Percentiles rank a stretch among this genome's conserved stretches.
Evolutionary conservation across 306 rosid species (phyloP).

Genomic region (Prunus dulcis): DNA sequence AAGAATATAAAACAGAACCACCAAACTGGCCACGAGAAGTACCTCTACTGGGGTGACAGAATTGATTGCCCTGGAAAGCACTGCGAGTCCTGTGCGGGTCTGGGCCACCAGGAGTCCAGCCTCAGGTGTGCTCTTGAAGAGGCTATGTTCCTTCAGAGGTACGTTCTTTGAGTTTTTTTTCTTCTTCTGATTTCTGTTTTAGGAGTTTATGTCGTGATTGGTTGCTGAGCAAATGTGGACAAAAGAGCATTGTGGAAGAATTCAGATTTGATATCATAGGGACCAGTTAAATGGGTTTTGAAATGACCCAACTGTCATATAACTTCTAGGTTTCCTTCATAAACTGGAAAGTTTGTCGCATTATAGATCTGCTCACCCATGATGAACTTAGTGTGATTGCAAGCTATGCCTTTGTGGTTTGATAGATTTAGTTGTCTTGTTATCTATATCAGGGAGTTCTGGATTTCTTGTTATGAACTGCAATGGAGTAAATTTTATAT

Average conservation of each 20-base stretch:
- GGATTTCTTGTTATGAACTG: neutral
- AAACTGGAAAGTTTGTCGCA: neutral
- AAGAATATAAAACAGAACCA: constrained; percentile 4
- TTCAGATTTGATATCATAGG: neutral
- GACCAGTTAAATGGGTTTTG: neutral
- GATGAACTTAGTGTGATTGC: neutral
- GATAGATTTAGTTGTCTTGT: neutral
- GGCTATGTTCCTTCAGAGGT: constrained; percentile 70
- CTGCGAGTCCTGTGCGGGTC: constrained; percentile 77
- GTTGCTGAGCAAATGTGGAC: constrained; percentile 11
- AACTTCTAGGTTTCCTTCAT: neutral
- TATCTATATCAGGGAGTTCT: neutral
- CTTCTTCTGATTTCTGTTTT: neutral
- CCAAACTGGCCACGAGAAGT: constrained; percentile 39
- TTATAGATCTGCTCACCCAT: neutral
- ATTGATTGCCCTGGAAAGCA: constrained; percentile 97
- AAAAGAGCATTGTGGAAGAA: neutral
- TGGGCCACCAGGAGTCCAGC: constrained; percentile 97
- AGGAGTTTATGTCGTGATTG: neutral
- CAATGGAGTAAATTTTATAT: neutral
- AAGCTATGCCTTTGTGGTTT: neutral
- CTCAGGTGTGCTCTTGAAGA: constrained; percentile 95
- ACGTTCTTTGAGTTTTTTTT: neutral
- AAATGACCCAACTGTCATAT: neutral
- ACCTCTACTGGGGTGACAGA: constrained; percentile 79